A percentile compares a stretch with the other conserved stretches of the same genome.
Evolutionary conservation across 2,329 filamentous ascomycete species (phyloP).

Genomic region (Cadophora luteo-olivacea): DNA sequence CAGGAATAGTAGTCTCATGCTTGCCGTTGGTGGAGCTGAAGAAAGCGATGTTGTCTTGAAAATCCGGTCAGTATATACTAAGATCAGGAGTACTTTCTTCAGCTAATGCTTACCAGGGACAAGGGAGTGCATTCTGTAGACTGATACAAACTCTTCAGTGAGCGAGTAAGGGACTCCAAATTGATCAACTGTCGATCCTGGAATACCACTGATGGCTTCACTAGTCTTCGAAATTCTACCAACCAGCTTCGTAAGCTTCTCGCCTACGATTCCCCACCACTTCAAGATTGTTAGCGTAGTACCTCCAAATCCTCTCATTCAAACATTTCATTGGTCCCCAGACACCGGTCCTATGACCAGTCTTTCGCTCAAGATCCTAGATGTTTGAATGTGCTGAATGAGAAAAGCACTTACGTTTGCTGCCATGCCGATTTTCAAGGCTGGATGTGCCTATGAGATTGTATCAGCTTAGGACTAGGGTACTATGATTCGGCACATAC

Average conservation of each 20-base stretch:
- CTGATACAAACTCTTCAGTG: slow-evolving; percentile 31
- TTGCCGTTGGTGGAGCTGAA: slow-evolving; percentile 22
- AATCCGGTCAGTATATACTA: background rate
- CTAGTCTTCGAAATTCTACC: slow-evolving; percentile 27
- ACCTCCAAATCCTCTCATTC: too few relatives aligned
- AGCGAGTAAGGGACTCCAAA: slow-evolving; percentile 26
- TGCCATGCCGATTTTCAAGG: slow-evolving; percentile 24
- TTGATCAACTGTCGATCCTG: slow-evolving; percentile 27
- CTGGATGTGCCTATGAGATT: slow-evolving; percentile 10
- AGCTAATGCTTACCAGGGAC: slow-evolving; percentile 20
- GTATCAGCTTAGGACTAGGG: background rate
- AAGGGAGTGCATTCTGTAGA: slow-evolving; percentile 27
- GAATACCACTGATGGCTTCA: slow-evolving; percentile 28
- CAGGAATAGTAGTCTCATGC: slow-evolving; percentile 19
- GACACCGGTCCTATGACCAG: too few relatives aligned
- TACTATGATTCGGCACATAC: background rate
- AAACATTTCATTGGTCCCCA: too few relatives aligned
- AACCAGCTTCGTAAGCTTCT: slow-evolving; percentile 26
- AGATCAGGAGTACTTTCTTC: too few relatives aligned
- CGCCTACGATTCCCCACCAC: slow-evolving; percentile 30
- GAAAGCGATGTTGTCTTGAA: slow-evolving; percentile 29
- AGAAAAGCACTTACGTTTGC: slow-evolving; percentile 12
- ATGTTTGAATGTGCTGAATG: too few relatives aligned
- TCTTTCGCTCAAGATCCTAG: too few relatives aligned
- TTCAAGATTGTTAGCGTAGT: too few relatives aligned